Base-by-base conservation (phyloP, 495 filamentous ascomycete species). In the Lasiosphaeria ovina region DNA sequence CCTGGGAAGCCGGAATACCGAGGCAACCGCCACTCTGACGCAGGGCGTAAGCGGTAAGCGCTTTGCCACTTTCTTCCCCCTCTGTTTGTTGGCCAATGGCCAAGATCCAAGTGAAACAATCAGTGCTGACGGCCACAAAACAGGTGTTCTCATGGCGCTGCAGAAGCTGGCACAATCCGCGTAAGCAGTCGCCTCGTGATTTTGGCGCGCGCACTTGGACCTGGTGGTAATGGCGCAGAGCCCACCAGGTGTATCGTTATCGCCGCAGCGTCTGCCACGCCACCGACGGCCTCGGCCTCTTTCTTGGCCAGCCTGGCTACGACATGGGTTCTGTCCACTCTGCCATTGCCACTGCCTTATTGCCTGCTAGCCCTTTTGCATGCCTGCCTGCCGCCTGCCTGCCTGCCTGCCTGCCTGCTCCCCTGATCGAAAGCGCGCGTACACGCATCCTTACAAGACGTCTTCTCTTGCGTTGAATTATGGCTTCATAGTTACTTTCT, bases 1-100 rank as follows among this genome's bases (percentile, higher is more conserved):
- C 54, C 75, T 97, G 55, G 92, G 93, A 14, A 88, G 79, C 64
- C 78, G 92, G 50, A 95, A 91, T 74, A 96, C 92, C 0, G 90
- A 94, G 73, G 93, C 93, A 9, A 87, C 83, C 60, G 85, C 87
- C 14, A 96, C 93, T 3, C 68, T 96, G 66, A 93, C 90, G 3
- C 89, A 93, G 73, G 93, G 93, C 62, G 90, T 96, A 45, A 94
- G 91, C 69, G 92, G 93, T 89, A 72, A 71, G 83, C 24, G 24
- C 24, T 24, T 52, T 59, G 42, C 33, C 35, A 35, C 44, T 62
- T 50, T 54, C 14, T 36, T 58, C 16, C 16, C 51, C 53, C 49
- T 35, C 36, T 8, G n/a, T n/a, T 48, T 24, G 24, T 24, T 24
- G 24, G 24, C 24, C 24, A 24, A 24, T 24, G 24, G 24, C 24